Evolutionary conservation across 495 filamentous ascomycete species (phyloP).

Genomic region (Immersiella caudata): DNA sequence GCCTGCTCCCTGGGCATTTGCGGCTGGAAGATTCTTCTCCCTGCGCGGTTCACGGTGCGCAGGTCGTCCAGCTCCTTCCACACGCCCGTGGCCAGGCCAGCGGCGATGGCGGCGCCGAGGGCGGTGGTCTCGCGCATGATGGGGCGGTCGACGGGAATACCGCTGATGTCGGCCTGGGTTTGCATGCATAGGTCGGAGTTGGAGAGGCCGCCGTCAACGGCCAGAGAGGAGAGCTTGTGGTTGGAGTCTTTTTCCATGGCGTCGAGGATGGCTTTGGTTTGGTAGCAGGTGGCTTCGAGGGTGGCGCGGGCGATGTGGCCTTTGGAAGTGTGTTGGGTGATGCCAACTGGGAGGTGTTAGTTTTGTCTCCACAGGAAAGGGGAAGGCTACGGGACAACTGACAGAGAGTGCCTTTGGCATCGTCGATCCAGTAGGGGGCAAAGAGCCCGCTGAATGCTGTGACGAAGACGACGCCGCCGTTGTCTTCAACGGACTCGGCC

Average conservation of each 20-base stretch:
- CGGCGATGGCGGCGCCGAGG: slow-evolving; percentile 90
- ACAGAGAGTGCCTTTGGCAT: slow-evolving; percentile 90
- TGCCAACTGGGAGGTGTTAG: slow-evolving; percentile 60
- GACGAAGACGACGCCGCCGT: slow-evolving; percentile 89
- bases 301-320: slow-evolving; percentile 94
- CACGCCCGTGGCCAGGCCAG: slow-evolving; percentile 81
- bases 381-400: slow-evolving; percentile 38
- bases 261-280: slow-evolving; percentile 91
- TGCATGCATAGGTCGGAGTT: slow-evolving; percentile 96
- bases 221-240: slow-evolving; percentile 73
- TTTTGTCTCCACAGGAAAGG: slow-evolving; percentile 21
- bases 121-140: slow-evolving; percentile 93
- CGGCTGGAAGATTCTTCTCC: slow-evolving; percentile 74
- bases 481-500: slow-evolving; percentile 81
- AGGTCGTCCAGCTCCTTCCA: slow-evolving; percentile 84
- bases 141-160: slow-evolving; percentile 85
- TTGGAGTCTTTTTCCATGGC: slow-evolving; percentile 93
- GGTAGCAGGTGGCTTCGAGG: slow-evolving; percentile 92
- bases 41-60: slow-evolving; percentile 73
- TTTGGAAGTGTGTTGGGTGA: slow-evolving; percentile 86
- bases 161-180: slow-evolving; percentile 89
- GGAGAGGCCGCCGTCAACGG: slow-evolving; percentile 93
- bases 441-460: slow-evolving; percentile 96
- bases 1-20: slow-evolving; percentile 62
- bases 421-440: slow-evolving; percentile 98